Conservation (phyloP, 2,329 filamentous ascomycete species). For the Berkeleyomyces basicola region DNA sequence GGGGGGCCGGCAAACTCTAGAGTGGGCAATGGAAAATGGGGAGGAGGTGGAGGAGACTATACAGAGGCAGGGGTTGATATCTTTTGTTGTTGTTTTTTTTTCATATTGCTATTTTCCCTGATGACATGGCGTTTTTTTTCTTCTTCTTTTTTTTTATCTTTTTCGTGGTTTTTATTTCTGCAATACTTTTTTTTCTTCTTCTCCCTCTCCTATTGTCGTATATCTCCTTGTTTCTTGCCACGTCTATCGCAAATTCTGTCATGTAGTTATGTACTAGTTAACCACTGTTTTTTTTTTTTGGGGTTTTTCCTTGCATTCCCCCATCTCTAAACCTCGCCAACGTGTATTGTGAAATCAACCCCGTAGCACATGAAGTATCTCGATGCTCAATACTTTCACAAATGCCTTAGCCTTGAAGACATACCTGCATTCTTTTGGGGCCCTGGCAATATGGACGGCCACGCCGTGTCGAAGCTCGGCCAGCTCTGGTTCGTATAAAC, state of each 20-base stretch:
- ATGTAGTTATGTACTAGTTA: background rate
- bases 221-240: background rate
- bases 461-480: no score
- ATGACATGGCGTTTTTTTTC: background rate
- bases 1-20: background rate
- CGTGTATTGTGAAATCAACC: no score
- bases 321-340: no score
- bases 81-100: background rate
- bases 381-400: no score
- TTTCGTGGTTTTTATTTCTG: background rate
- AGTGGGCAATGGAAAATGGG: background rate
- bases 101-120: conserved; percentile 1
- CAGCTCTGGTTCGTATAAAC: no score
- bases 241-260: background rate
- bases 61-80: background rate
- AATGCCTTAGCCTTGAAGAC: no score
- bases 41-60: background rate
- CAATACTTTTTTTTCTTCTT: background rate
- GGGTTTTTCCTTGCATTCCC: background rate
- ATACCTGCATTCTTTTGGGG: no score
- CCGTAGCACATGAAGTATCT: no score
- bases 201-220: conserved; percentile 4
- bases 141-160: background rate
- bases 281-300: background rate
- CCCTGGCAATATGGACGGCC: no score